Percentiles rank a stretch among this genome's conserved stretches.
Evolutionary conservation across 129 eudicot genomes (phyloP).

Genomic region (Flaveria linearis): DNA sequence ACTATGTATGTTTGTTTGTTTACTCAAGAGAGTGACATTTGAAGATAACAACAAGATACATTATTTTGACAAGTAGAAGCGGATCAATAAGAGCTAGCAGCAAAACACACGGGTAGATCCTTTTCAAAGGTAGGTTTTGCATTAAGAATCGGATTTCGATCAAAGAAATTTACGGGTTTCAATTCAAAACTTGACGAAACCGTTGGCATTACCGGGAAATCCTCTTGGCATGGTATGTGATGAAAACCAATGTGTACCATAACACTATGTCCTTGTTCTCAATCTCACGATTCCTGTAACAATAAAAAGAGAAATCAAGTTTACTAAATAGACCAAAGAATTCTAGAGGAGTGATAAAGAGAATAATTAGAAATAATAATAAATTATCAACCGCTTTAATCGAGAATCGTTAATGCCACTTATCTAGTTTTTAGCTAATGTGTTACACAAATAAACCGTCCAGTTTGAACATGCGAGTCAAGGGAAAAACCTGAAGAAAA

Average conservation of each 20-base stretch:
- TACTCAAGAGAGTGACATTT: no score
- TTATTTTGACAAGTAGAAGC: no score
- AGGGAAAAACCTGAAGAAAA: no score
- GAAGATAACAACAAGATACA: no score
- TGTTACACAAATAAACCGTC: no score
- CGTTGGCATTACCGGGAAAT: conserved; percentile 63
- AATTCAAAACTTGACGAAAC: conserved; percentile 61
- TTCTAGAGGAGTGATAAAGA: no score
- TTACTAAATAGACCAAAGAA: not conserved
- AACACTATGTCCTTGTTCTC: conserved; percentile 59
- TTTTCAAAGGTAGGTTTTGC: conserved; percentile 34
- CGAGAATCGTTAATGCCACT: no score
- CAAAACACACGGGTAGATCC: conserved; percentile 36
- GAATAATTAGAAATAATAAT: no score
- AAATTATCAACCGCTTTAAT: no score
- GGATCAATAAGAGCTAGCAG: conserved; percentile 23
- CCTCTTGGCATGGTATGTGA: conserved; percentile 69
- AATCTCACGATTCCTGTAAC: conserved; percentile 49
- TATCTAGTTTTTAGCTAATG: no score
- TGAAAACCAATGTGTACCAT: conserved; percentile 66
- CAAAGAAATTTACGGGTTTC: conserved; percentile 71
- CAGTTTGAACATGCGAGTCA: no score
- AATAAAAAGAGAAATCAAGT: not conserved
- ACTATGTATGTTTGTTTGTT: no score
- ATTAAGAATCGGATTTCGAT: conserved; percentile 44